Conservation (phyloP, 176 grass and related monocot species). For the Oryza brachyantha region DNA sequence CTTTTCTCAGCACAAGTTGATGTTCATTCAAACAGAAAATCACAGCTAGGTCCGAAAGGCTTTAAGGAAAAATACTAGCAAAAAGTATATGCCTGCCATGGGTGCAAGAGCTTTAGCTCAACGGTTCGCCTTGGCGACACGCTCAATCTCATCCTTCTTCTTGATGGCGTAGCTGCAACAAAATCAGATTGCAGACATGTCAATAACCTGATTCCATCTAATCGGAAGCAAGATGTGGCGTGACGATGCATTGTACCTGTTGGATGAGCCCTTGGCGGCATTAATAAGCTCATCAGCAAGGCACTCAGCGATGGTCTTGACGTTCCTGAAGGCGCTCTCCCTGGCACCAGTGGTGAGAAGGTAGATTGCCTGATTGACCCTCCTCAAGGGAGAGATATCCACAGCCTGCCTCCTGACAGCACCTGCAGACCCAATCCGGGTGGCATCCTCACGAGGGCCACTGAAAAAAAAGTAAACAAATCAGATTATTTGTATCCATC, state of each 20-base stretch:
- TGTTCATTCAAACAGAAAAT: background rate
- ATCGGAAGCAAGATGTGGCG: background rate
- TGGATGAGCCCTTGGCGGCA: conserved; percentile 68
- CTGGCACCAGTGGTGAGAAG: conserved; percentile 66
- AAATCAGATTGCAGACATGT: background rate
- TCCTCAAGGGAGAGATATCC: conserved; percentile 71
- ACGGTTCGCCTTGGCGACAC: conserved; percentile 47
- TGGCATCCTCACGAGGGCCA: conserved; percentile 64
- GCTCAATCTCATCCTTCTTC: conserved; percentile 56
- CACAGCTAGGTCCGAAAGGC: background rate
- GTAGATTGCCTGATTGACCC: conserved; percentile 70
- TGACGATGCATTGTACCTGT: conserved; percentile 38
- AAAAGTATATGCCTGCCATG: background rate
- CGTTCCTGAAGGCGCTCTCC: conserved; percentile 68
- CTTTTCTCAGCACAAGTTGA: background rate
- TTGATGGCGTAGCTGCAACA: conserved; percentile 36
- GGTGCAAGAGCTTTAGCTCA: background rate
- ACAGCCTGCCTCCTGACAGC: conserved; percentile 66
- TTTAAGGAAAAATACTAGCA: background rate
- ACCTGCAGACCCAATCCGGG: conserved; percentile 69
- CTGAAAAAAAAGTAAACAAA: conserved; percentile 7
- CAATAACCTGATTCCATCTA: background rate
- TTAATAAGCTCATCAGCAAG: conserved; percentile 75
- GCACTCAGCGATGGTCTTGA: conserved; percentile 77
- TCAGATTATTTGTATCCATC: background rate